These are phyloP conservation scores for Phaffomyces opuntiae DNA, from an alignment of 805 yeast genomes.

Conservation along the genomic window DNA sequence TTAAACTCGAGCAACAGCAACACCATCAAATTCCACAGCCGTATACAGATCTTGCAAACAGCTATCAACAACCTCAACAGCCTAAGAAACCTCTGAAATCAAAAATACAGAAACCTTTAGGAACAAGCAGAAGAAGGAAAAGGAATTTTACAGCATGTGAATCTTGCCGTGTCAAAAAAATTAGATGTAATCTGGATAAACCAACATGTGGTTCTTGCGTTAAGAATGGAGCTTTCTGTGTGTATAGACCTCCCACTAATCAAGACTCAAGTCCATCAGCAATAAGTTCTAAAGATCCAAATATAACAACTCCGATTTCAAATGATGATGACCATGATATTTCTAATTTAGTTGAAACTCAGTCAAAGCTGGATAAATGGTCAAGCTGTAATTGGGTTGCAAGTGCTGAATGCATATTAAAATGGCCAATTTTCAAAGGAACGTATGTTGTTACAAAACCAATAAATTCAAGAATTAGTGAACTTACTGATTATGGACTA, in stretches of 20 bases:
- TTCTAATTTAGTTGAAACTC: conserved; percentile 4
- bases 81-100: not conserved
- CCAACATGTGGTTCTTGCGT: conserved; percentile 41
- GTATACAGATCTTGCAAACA: not conserved
- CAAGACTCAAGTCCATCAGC: not conserved
- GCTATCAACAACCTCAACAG: not conserved
- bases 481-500: conserved; percentile 3
- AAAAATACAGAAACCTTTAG: not conserved
- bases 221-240: conserved; percentile 12
- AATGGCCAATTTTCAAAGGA: conserved; percentile 17
- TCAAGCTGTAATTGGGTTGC: conserved; percentile 19
- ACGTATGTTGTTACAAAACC: conserved; percentile 6
- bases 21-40: not conserved
- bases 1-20: not conserved
- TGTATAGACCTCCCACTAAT: conserved; percentile 9
- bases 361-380: conserved; percentile 7
- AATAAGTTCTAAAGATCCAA: not conserved
- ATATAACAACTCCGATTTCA: not conserved
- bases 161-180: conserved; percentile 37
- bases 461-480: conserved; percentile 8
- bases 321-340: not conserved
- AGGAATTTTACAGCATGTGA: conserved; percentile 29
- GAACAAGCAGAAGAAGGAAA: conserved; percentile 8
- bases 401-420: conserved; percentile 12
- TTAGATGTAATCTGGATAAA: conserved; percentile 39